phyloP scores from a whole-genome alignment of 2,329 filamentous ascomycete genomes.

The Alternaria longipes region DNA sequence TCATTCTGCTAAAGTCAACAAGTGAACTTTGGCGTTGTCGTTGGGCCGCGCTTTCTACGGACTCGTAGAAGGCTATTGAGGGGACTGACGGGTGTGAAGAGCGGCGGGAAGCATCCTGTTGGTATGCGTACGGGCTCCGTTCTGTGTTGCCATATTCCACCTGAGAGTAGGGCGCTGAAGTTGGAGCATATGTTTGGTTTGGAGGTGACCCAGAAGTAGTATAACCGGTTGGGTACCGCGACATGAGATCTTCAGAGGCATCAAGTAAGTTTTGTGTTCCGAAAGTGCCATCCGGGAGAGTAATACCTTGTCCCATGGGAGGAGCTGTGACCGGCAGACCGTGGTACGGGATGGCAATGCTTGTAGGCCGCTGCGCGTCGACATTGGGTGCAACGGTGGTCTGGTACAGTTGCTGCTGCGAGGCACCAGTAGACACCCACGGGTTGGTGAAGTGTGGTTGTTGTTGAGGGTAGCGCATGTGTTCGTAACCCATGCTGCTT shows the following conservation, averaged over 20 bases:
- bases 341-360: conserved; percentile 76
- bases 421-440: conserved; percentile 72
- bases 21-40: conserved; percentile 67
- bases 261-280: conserved; percentile 74
- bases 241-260: conserved; percentile 78
- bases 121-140: conserved; percentile 65
- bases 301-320: conserved; percentile 74
- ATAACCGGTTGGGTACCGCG: conserved; percentile 74
- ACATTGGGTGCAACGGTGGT: conserved; percentile 69
- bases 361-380: conserved; percentile 62
- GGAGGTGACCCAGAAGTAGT: conserved; percentile 75
- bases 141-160: conserved; percentile 72
- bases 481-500: conserved; percentile 79
- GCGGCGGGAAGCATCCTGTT: conserved; percentile 68
- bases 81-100: conserved; percentile 85
- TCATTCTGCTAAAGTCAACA: conserved; percentile 72
- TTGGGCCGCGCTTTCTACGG: conserved; percentile 51
- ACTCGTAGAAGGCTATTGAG: conserved; percentile 62
- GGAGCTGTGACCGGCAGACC: conserved; percentile 77
- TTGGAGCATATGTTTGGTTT: conserved; percentile 72
- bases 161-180: conserved; percentile 75
- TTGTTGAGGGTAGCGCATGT: conserved; percentile 71
- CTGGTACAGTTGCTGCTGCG: conserved; percentile 70
- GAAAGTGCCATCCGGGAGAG: conserved; percentile 69
- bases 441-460: conserved; percentile 87